Conservation (phyloP, 2,329 filamentous ascomycete genomes). For the Fonsecaea nubica region DNA sequence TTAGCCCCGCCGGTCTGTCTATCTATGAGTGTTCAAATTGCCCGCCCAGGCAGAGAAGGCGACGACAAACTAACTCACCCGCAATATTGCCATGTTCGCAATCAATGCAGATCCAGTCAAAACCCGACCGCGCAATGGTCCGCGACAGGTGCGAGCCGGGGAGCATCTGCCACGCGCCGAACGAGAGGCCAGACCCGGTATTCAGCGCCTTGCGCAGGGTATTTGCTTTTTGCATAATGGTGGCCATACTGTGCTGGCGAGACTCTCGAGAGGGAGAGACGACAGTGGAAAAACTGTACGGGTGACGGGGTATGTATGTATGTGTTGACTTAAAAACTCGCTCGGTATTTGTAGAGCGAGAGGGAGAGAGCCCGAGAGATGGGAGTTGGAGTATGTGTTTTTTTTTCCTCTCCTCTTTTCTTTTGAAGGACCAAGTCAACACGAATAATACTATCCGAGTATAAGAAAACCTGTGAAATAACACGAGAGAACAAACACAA, state of each 20-base stretch:
- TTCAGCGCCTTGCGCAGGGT: conserved; percentile 60
- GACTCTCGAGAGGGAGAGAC: background rate
- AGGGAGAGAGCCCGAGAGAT: too few species aligned
- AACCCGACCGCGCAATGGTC: conserved; percentile 59
- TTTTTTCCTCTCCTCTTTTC: too few species aligned
- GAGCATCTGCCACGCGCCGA: conserved; percentile 66
- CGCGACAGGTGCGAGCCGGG: conserved; percentile 62
- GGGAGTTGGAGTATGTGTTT: too few species aligned
- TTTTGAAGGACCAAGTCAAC: too few species aligned
- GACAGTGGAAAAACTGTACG: background rate
- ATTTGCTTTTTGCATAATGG: conserved; percentile 60
- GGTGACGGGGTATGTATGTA: background rate
- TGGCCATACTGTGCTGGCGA: conserved; percentile 33
- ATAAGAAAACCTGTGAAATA: too few species aligned
- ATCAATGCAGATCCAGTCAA: conserved; percentile 63
- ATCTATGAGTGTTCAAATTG: too few species aligned
- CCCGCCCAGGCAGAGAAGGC: too few species aligned
- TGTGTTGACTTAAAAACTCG: too few species aligned
- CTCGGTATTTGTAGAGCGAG: too few species aligned
- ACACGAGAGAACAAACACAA: too few species aligned
- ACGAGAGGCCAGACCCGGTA: conserved; percentile 55
- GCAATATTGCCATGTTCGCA: conserved; percentile 64
- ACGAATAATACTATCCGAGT: too few species aligned
- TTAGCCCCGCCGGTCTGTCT: background rate
- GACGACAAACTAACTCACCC: conserved; percentile 44